Evolutionary conservation across 345 rosid genomes (phyloP).

Genomic region (Lepidium aucheri): DNA sequence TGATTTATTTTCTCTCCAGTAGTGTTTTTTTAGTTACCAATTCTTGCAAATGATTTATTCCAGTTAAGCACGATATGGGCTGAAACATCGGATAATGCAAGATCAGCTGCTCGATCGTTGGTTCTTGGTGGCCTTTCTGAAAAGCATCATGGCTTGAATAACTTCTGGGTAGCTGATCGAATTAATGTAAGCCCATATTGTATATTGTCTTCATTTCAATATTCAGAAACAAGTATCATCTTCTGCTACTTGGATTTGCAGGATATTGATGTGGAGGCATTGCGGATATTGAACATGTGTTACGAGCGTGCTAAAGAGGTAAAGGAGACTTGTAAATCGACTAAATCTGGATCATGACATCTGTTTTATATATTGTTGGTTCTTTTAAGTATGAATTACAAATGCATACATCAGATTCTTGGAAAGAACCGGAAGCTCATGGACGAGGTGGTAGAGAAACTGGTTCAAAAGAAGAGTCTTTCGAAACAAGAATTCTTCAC

Average conservation of each 20-base stretch:
- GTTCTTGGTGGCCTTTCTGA: conserved; percentile 89
- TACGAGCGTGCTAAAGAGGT: conserved; percentile 86
- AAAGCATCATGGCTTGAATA: conserved; percentile 64
- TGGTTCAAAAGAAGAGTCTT: conserved; percentile 64
- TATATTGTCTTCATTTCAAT: background rate
- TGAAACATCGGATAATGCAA: conserved; percentile 85
- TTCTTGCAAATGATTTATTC: conserved; percentile 15
- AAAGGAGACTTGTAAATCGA: background rate
- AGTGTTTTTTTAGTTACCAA: background rate
- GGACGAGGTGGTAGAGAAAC: conserved; percentile 64
- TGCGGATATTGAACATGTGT: conserved; percentile 52
- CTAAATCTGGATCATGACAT: background rate
- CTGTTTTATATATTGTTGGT: background rate
- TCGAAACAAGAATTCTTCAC: conserved; percentile 63
- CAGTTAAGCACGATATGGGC: conserved; percentile 99
- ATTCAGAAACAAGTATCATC: background rate
- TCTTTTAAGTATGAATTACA: background rate
- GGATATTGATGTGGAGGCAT: conserved; percentile 82
- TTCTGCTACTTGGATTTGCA: conserved; percentile 24
- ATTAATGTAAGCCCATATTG: conserved; percentile 49
- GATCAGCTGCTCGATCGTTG: conserved; percentile 77
- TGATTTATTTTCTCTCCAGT: background rate
- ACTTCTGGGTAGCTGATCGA: conserved; percentile 78
- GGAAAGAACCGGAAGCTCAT: conserved; percentile 47
- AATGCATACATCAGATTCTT: conserved; percentile 22